These are phyloP conservation scores for Paraphoma sp. DNA, from an alignment of 2,329 filamentous ascomycete genomes.

Conservation along the genomic window DNA sequence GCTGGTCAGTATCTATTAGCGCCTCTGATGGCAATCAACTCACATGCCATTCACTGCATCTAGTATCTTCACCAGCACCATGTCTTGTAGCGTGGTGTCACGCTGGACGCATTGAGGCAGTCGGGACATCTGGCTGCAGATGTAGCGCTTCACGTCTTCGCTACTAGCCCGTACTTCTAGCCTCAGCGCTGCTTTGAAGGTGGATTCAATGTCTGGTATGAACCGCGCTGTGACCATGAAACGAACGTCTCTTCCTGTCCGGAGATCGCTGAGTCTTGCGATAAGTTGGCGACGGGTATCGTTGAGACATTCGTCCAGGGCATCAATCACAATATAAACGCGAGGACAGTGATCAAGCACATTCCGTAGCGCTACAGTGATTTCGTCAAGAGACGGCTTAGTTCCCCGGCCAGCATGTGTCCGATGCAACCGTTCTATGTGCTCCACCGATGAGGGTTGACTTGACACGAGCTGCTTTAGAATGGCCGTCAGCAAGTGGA, in stretches of 20 bases:
- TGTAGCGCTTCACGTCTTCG: slow-evolving; percentile 23
- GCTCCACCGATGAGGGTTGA: slow-evolving; percentile 1
- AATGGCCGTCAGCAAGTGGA: slow-evolving; percentile 11
- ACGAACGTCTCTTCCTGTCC: neutral
- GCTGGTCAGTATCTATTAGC: neutral
- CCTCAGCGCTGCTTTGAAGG: slow-evolving; percentile 5
- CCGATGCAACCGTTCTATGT: slow-evolving; percentile 6
- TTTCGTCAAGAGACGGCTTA: slow-evolving; percentile 13
- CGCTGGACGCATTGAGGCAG: slow-evolving; percentile 21
- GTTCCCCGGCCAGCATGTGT: slow-evolving; percentile 6
- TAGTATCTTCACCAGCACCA: slow-evolving; percentile 21
- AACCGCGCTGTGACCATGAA: slow-evolving; percentile 23
- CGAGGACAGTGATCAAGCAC: slow-evolving; percentile 8
- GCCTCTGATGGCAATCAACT: neutral
- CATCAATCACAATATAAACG: slow-evolving; percentile 37
- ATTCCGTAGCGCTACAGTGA: slow-evolving; percentile 1
- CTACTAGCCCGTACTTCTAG: slow-evolving; percentile 23
- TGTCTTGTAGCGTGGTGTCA: slow-evolving; percentile 13
- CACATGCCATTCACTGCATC: slow-evolving; percentile 13
- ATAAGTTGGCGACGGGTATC: slow-evolving; percentile 9
- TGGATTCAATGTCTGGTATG: slow-evolving; percentile 13
- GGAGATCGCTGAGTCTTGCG: slow-evolving; percentile 1
- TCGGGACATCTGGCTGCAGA: slow-evolving; percentile 15
- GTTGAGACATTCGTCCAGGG: slow-evolving; percentile 42
- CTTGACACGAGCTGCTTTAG: slow-evolving; percentile 17